Evolutionary conservation across 1,284 basidiomycete species (phyloP).

Genomic region (Leccinum griseonigrum): DNA sequence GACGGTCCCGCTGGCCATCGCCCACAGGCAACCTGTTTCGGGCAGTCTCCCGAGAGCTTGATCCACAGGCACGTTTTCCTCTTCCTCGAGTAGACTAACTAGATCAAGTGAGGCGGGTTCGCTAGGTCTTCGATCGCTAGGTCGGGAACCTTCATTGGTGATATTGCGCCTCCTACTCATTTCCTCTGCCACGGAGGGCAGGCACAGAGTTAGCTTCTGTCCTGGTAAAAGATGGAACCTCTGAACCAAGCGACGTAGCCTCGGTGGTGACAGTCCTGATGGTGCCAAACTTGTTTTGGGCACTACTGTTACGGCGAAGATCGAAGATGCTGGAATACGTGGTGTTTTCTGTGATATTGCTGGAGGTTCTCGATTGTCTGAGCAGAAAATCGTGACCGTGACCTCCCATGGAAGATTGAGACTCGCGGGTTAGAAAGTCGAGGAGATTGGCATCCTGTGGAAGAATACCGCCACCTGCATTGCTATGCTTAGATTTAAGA

Average conservation of each 20-base stretch:
- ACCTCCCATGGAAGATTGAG: constrained; percentile 27
- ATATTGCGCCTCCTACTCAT: constrained; percentile 38
- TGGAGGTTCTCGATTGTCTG: constrained; percentile 51
- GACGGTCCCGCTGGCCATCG: constrained; percentile 16
- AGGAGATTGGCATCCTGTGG: constrained; percentile 26
- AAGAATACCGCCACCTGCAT: constrained; percentile 31
- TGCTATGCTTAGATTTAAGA: constrained; percentile 38
- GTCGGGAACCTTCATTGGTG: constrained; percentile 33
- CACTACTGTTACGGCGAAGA: constrained; percentile 40
- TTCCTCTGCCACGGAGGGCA: constrained; percentile 42
- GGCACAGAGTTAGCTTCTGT: constrained; percentile 59
- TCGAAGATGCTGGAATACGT: constrained; percentile 66
- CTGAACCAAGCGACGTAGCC: constrained; percentile 57
- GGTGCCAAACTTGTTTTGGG: constrained; percentile 67
- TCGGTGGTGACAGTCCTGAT: constrained; percentile 76
- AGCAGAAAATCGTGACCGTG: constrained; percentile 42
- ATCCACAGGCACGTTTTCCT: constrained; percentile 53
- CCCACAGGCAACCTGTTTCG: constrained; percentile 22
- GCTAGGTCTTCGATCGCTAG: constrained; percentile 59
- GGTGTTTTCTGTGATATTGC: constrained; percentile 54
- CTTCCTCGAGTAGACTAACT: constrained; percentile 69
- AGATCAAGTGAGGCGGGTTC: constrained; percentile 60
- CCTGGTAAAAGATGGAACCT: constrained; percentile 58
- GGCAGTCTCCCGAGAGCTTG: constrained; percentile 33
- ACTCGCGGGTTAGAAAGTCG: constrained; percentile 29